Evolutionary conservation across 345 rosid genomes (phyloP).

Genomic region (Aurinia saxatilis): DNA sequence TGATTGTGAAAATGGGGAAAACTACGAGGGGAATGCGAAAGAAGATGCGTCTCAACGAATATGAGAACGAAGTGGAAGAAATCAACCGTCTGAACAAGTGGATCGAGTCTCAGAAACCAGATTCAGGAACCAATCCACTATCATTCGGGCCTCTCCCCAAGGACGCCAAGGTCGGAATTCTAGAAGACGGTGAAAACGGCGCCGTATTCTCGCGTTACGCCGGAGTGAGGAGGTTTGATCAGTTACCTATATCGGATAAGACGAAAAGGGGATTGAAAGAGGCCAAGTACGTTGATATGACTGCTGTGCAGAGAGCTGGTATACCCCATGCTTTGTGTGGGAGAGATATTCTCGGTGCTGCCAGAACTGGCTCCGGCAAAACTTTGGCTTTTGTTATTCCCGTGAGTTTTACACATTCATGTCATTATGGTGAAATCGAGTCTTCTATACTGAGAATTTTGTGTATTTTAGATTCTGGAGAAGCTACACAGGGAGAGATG

Average conservation of each 20-base stretch:
- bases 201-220: constrained; percentile 50
- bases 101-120: constrained; percentile 80
- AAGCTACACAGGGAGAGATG: constrained; percentile 74
- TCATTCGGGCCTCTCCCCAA: constrained; percentile 43
- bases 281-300: constrained; percentile 51
- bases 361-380: constrained; percentile 93
- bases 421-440: no score
- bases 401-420: constrained; percentile 32
- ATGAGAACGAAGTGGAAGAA: constrained; percentile 47
- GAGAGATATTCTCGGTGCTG: constrained; percentile 88
- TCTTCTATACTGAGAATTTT: neutral
- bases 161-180: constrained; percentile 46
- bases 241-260: constrained; percentile 72
- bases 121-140: constrained; percentile 76
- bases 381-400: constrained; percentile 88
- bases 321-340: constrained; percentile 86
- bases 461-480: constrained; percentile 56
- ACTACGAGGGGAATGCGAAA: constrained; percentile 33
- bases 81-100: constrained; percentile 50
- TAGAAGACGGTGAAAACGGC: constrained; percentile 29
- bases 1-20: constrained; percentile 31
- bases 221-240: constrained; percentile 50
- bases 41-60: constrained; percentile 37
- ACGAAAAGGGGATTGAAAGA: constrained; percentile 60
- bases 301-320: constrained; percentile 81